Conservation (phyloP, 73 alveolate genomes). For the Paraurostyla sp. region DNA sequence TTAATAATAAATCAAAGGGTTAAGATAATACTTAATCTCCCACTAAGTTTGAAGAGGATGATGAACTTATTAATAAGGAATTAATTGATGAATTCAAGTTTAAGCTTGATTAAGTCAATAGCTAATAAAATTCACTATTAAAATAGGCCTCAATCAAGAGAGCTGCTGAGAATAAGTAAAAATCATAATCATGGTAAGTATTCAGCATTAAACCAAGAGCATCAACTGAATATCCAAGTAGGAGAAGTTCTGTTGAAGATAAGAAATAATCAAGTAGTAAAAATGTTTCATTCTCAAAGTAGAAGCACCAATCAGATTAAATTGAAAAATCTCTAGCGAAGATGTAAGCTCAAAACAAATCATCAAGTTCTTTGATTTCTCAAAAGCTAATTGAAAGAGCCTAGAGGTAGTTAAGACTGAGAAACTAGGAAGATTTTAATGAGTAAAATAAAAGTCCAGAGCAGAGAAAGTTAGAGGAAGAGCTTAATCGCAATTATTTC, state of each 20-base stretch:
- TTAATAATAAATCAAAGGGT: neutral
- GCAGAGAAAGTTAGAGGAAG: neutral
- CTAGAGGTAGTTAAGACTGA: neutral
- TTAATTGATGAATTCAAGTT: neutral
- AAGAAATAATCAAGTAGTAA: neutral
- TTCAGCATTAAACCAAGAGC: too few species aligned
- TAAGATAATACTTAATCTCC: neutral
- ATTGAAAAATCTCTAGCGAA: neutral
- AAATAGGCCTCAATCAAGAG: too few species aligned
- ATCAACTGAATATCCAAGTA: too few species aligned
- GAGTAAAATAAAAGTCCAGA: constrained; percentile 15
- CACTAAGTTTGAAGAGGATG: neutral
- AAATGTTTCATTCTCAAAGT: neutral
- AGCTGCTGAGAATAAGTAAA: too few species aligned
- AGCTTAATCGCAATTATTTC: neutral
- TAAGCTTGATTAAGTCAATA: neutral
- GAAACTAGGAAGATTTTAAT: neutral
- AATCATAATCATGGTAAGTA: too few species aligned
- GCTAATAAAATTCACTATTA: neutral
- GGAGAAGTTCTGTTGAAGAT: too few species aligned
- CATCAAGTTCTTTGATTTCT: neutral
- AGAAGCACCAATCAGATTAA: neutral
- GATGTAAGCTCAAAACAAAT: neutral
- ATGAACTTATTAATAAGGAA: neutral
- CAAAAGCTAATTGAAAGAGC: neutral